phyloP scores from a whole-genome alignment of 148 eudicot species.

The Chenopodium formosanum region DNA sequence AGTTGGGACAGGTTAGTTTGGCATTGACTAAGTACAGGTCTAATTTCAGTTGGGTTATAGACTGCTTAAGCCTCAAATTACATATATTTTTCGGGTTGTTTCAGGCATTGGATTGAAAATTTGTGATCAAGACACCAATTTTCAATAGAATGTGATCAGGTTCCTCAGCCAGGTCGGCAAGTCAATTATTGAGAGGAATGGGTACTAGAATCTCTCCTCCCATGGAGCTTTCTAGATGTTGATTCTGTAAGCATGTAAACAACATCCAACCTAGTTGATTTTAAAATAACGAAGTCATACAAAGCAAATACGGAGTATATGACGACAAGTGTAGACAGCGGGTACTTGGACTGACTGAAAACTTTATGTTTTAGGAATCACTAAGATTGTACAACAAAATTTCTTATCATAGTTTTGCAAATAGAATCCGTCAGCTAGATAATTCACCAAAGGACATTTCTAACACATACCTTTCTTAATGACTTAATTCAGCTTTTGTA shows the following conservation, averaged over 20 bases:
- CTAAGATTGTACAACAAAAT: not conserved
- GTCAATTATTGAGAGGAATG: not conserved
- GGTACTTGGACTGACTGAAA: not conserved
- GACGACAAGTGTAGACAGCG: not conserved
- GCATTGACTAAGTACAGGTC: not conserved
- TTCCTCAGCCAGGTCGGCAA: not conserved
- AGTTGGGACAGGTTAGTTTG: not conserved
- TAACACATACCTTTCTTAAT: not conserved
- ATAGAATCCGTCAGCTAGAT: not conserved
- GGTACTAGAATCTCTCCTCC: not conserved
- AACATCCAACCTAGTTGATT: not conserved
- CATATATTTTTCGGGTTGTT: no score
- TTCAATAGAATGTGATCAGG: no score
- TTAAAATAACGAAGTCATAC: not conserved
- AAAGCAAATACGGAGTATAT: not conserved
- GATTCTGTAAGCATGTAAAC: not conserved
- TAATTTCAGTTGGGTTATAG: not conserved
- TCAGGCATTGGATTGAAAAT: no score
- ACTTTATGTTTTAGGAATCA: not conserved
- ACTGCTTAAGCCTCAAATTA: no score
- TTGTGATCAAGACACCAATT: no score
- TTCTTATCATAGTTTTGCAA: no score
- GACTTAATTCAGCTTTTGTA: not conserved
- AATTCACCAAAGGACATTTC: not conserved
- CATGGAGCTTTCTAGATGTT: not conserved